Evolutionary conservation across 176 grass and related monocot species (phyloP).

Genomic region (Neostapfia colusana): DNA sequence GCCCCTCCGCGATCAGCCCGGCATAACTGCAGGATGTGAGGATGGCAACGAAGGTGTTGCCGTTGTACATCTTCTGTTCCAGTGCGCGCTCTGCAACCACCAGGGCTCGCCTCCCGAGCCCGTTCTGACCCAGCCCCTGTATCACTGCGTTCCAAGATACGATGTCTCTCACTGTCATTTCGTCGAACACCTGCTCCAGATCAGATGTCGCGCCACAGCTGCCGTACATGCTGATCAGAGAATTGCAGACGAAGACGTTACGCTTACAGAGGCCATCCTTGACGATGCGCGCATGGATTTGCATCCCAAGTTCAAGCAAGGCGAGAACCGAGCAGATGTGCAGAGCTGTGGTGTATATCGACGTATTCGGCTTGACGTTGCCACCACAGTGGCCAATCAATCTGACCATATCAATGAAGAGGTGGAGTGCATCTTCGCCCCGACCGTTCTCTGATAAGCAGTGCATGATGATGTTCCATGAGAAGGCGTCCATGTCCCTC

Average conservation of each 20-base stretch:
- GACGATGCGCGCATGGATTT: slow-evolving; percentile 37
- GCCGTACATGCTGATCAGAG: slow-evolving; percentile 62
- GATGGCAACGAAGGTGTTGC: slow-evolving; percentile 57
- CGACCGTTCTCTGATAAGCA: slow-evolving; percentile 31
- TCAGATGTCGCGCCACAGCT: slow-evolving; percentile 36
- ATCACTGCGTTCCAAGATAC: slow-evolving; percentile 61
- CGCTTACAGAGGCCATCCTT: slow-evolving; percentile 35
- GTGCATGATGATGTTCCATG: slow-evolving; percentile 62
- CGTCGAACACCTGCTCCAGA: slow-evolving; percentile 46
- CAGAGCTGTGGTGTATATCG: slow-evolving; percentile 44
- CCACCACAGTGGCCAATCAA: neutral
- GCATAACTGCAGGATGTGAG: slow-evolving; percentile 53
- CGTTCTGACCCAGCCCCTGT: slow-evolving; percentile 65
- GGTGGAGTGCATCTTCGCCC: slow-evolving; percentile 35
- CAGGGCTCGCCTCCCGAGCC: slow-evolving; percentile 39
- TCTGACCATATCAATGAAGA: slow-evolving; percentile 42
- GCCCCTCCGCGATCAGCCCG: slow-evolving; percentile 42
- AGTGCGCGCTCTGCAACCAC: slow-evolving; percentile 34
- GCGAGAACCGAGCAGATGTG: slow-evolving; percentile 43
- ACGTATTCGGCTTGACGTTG: slow-evolving; percentile 17
- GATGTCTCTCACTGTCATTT: slow-evolving; percentile 34
- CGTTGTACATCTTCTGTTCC: slow-evolving; percentile 34
- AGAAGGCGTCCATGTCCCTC: slow-evolving; percentile 42
- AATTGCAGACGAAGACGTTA: slow-evolving; percentile 48
- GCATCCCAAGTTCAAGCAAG: slow-evolving; percentile 41